A percentile compares a stretch with the other conserved stretches of the same genome.
Evolutionary conservation across 1,139 yeast species (phyloP).

Genomic region (Kluyveromyces sp.): DNA sequence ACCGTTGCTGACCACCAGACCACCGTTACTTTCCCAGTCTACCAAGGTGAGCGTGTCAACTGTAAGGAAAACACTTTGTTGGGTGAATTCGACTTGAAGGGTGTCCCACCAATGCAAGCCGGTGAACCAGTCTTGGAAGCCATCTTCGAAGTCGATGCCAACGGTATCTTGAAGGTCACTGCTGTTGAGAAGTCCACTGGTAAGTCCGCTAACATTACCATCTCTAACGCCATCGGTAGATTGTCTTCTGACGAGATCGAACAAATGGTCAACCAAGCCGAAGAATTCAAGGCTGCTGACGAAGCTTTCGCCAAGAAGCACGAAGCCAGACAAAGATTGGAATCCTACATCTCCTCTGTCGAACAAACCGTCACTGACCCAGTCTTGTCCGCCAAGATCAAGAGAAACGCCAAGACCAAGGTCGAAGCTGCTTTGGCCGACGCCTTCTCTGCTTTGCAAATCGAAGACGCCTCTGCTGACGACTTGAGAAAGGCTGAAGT

Average conservation of each 20-base stretch:
- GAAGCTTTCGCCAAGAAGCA: slow-evolving; percentile 99
- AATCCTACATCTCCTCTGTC: slow-evolving; percentile 96
- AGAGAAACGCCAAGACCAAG: slow-evolving; percentile 97
- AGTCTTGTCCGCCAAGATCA: slow-evolving; percentile 94
- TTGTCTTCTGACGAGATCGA: slow-evolving; percentile 95
- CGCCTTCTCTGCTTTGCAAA: slow-evolving; percentile 96
- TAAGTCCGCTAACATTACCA: slow-evolving; percentile 98
- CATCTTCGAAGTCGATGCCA: slow-evolving; percentile 98
- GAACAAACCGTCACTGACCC: slow-evolving; percentile 98
- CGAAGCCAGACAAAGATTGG: slow-evolving; percentile 99
- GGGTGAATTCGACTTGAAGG: slow-evolving; percentile 99
- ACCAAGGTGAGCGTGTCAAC: slow-evolving; percentile 99
- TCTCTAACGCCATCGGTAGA: slow-evolving; percentile 99
- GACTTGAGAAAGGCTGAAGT: slow-evolving; percentile 99
- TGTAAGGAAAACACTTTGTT: slow-evolving; percentile 97
- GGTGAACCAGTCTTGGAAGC: slow-evolving; percentile 99
- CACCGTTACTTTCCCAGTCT: slow-evolving; percentile 98
- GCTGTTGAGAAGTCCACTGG: slow-evolving; percentile 99
- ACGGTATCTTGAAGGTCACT: slow-evolving; percentile 99
- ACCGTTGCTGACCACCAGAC: slow-evolving; percentile 99
- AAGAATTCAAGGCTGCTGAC: slow-evolving; percentile 97
- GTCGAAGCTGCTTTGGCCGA: slow-evolving; percentile 98
- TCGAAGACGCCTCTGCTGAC: slow-evolving; percentile 94
- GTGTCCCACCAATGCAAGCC: slow-evolving; percentile 98
- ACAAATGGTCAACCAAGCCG: slow-evolving; percentile 98